Percentiles rank a stretch among this genome's conserved stretches.
Conservation (phyloP, 176 grass and related monocot species). For the Tillandsia fasciculata region DNA sequence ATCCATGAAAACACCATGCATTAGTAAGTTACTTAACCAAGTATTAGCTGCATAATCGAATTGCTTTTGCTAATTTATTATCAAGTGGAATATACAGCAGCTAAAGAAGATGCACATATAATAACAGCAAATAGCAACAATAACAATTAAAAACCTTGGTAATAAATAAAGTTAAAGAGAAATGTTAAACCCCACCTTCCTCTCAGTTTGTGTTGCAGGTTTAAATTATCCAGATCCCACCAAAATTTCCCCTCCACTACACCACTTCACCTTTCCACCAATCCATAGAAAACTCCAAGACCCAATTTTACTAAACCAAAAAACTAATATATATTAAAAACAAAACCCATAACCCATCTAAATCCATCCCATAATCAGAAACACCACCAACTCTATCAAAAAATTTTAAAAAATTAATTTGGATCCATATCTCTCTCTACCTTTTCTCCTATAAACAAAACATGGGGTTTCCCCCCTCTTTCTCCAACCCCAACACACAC, state of each 20-base stretch:
- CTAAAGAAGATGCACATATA: too few species aligned
- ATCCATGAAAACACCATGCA: too few species aligned
- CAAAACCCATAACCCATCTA: not conserved
- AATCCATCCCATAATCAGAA: slow-evolving; percentile 22
- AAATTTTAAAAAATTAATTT: slow-evolving; percentile 27
- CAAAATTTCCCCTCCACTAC: slow-evolving; percentile 10
- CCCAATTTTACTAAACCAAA: slow-evolving; percentile 16
- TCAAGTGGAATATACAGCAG: too few species aligned
- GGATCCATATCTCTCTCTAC: slow-evolving; percentile 88
- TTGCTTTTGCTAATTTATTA: too few species aligned
- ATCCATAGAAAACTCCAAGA: slow-evolving; percentile 12
- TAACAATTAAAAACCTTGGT: slow-evolving; percentile 18
- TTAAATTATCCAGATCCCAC: slow-evolving; percentile 4
- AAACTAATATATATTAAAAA: not conserved
- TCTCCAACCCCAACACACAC: slow-evolving; percentile 74
- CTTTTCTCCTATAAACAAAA: slow-evolving; percentile 93
- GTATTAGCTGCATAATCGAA: too few species aligned
- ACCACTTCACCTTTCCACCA: slow-evolving; percentile 15
- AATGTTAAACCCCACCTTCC: slow-evolving; percentile 33
- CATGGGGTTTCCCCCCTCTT: slow-evolving; percentile 39
- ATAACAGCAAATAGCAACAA: slow-evolving; percentile 15
- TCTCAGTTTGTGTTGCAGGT: slow-evolving; percentile 35
- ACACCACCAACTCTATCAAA: not conserved
- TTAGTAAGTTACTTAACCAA: too few species aligned
- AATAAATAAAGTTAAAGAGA: slow-evolving; percentile 16